Evolutionary conservation across 2,329 filamentous ascomycete species (phyloP), one percentile per base, ranked within the genome.

Genomic region (Coniochaeta sp.): DNA sequence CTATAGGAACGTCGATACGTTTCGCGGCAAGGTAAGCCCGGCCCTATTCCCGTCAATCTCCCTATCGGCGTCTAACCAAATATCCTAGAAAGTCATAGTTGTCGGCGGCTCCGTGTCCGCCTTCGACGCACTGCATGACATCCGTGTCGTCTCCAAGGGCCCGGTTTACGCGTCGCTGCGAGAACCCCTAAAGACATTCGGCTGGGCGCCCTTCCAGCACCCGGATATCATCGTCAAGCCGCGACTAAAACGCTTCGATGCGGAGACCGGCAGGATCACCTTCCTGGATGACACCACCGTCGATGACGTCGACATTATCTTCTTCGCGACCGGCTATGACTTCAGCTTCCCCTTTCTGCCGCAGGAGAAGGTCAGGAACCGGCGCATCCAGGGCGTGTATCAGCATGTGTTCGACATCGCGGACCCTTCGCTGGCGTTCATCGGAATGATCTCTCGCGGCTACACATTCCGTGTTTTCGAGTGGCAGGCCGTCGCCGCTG

Each of bases 391-490:
- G 0, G 73, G 70, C 8, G 65, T 84, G 0, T 84, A 81, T 57
- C 77, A 81, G 58, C 81, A 84, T 58, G 67, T 83, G 1, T 76
- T 83, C 6, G 81, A 73, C 61, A 69, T 67, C 30, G 57, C 71
- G 16, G 81, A 85, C 55, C 76, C 79, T 0, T 77, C 72, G 0
- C 65, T 84, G 9, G 64, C 77, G 2, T 85, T 84, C 58, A 69
- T 84, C 2, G 82, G 81, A 24, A 82, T 81, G 4, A 79, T 76
- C 0, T 68, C 69, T 1, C 76, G 77, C 0, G 79, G 78, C 0
- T 64, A 87, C 26, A 87, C 83, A 0, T 87, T 87, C 67, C 85
- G 83, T 61, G 75, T 86, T 27, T 86, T 85, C 51, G 83, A 86
- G 65, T 86, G 81, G 79, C 83, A 86, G 59, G 81, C 82, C 6